Evolutionary conservation across 495 filamentous ascomycete genomes (phyloP).

Genomic region (Beverwykella pulmonaria): DNA sequence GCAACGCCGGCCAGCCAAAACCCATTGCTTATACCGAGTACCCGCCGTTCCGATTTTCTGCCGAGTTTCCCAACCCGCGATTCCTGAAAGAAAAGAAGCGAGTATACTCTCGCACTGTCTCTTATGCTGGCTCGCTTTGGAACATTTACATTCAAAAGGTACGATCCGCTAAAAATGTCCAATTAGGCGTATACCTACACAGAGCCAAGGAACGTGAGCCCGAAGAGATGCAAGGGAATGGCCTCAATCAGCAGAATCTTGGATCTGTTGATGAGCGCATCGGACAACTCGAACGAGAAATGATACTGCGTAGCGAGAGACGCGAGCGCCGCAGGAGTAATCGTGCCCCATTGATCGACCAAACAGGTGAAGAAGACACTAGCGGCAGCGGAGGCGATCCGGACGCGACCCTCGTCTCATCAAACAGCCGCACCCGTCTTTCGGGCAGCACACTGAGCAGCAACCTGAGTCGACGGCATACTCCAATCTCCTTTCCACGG

Average conservation of each 20-base stretch:
- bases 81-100: conserved; percentile 63
- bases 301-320: conserved; percentile 50
- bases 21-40: conserved; percentile 57
- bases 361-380: conserved; percentile 47
- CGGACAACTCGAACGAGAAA: conserved; percentile 53
- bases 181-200: conserved; percentile 64
- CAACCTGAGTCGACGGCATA: conserved; percentile 1
- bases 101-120: conserved; percentile 64
- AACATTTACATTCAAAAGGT: conserved; percentile 67
- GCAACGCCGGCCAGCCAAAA: conserved; percentile 37
- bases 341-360: conserved; percentile 20
- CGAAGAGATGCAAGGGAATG: conserved; percentile 46
- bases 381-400: conserved; percentile 50
- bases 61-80: conserved; percentile 60
- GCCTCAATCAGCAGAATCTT: conserved; percentile 33
- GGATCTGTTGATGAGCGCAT: conserved; percentile 55
- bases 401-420: conserved; percentile 38
- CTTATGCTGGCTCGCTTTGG: conserved; percentile 63
- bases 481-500: not conserved
- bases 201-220: conserved; percentile 61
- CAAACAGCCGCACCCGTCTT: conserved; percentile 22
- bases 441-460: conserved; percentile 4
- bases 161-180: conserved; percentile 55
- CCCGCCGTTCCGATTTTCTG: conserved; percentile 63
- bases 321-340: conserved; percentile 39